phyloP scores from a whole-genome alignment of 2,329 filamentous ascomycete genomes.

The Coniella lustricola region DNA sequence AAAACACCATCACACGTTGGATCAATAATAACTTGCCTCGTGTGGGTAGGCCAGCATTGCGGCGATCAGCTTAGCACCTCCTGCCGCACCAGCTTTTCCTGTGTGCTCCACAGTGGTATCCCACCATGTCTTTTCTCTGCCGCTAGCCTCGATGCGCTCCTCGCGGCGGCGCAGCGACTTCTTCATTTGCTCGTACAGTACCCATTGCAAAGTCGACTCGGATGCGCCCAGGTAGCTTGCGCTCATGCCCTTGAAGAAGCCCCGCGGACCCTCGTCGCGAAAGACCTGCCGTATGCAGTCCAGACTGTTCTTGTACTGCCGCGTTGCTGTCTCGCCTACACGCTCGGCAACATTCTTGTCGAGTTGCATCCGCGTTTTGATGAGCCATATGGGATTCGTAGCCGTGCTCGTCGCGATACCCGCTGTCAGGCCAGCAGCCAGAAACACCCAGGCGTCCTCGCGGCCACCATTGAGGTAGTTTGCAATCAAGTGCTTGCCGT shows the following conservation, averaged over 20 bases:
- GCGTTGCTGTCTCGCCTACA: constrained; percentile 42
- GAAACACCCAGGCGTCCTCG: constrained; percentile 69
- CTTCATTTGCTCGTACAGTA: constrained; percentile 92
- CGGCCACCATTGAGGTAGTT: constrained; percentile 64
- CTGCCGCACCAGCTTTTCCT: constrained; percentile 72
- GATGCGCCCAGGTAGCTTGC: constrained; percentile 87
- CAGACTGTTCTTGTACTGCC: constrained; percentile 78
- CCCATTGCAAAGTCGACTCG: constrained; percentile 88
- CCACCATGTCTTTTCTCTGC: constrained; percentile 59
- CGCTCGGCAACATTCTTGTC: constrained; percentile 73
- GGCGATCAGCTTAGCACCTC: constrained; percentile 78
- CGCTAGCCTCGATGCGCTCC: constrained; percentile 47
- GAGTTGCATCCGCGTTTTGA: constrained; percentile 88
- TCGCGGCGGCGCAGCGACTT: constrained; percentile 59
- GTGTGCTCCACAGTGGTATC: constrained; percentile 72
- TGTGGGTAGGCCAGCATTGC: constrained; percentile 85
- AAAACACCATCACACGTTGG: too few species aligned
- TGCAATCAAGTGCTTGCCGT: constrained; percentile 76
- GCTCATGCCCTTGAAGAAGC: constrained; percentile 84
- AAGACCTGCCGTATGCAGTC: constrained; percentile 83
- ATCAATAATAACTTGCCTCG: constrained; percentile 51
- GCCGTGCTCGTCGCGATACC: constrained; percentile 83
- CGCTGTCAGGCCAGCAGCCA: constrained; percentile 67
- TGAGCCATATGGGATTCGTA: constrained; percentile 93
- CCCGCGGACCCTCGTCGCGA: constrained; percentile 69